These are phyloP conservation scores for Penicillium griseofulvum DNA, from an alignment of 2,329 filamentous ascomycete species.

Conservation along the genomic window DNA sequence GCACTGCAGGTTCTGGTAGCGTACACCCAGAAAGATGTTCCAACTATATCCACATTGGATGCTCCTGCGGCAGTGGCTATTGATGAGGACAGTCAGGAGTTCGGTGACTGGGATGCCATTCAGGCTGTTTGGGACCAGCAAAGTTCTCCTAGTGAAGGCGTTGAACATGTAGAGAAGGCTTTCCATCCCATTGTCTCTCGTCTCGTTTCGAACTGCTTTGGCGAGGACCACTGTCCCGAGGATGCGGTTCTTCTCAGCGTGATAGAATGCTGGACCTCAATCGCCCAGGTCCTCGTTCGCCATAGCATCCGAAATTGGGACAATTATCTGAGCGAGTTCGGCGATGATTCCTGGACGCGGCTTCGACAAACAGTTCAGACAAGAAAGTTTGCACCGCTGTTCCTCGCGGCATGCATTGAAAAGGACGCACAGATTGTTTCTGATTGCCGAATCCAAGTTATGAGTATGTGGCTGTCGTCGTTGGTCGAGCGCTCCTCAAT, in stretches of 20 bases:
- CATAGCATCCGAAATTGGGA: conserved; percentile 52
- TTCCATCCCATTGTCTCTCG: conserved; percentile 52
- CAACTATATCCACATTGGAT: conserved; percentile 21
- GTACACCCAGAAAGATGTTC: conserved; percentile 37
- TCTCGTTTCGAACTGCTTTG: conserved; percentile 61
- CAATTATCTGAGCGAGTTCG: conserved; percentile 56
- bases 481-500: conserved; percentile 59
- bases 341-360: conserved; percentile 49
- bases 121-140: conserved; percentile 45
- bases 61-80: conserved; percentile 23
- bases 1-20: conserved; percentile 49
- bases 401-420: conserved; percentile 46
- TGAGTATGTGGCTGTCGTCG: conserved; percentile 54
- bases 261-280: conserved; percentile 55
- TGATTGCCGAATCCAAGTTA: conserved; percentile 49
- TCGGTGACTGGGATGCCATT: conserved; percentile 58
- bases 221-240: conserved; percentile 55
- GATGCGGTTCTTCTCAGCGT: conserved; percentile 53
- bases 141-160: conserved; percentile 20
- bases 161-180: conserved; percentile 40
- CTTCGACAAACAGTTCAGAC: conserved; percentile 49
- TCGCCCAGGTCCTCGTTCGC: conserved; percentile 50
- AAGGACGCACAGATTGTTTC: conserved; percentile 42
- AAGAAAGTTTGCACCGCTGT: conserved; percentile 48
- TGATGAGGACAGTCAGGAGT: conserved; percentile 64